Conservation (phyloP, 1,284 basidiomycete genomes). For the Sporisorium graminicola region DNA sequence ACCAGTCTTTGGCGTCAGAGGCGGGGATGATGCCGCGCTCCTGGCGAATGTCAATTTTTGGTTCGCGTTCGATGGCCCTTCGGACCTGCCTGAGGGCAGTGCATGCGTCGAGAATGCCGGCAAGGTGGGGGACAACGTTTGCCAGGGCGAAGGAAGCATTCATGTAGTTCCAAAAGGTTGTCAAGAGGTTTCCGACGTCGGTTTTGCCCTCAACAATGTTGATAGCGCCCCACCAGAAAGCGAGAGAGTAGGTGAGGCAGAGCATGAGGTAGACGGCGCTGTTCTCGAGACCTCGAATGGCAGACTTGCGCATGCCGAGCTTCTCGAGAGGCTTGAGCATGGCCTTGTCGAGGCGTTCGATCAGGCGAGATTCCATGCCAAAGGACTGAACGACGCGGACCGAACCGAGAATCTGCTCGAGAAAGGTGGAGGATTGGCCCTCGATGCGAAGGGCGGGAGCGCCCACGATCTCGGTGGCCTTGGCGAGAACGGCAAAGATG, state of each 20-base stretch:
- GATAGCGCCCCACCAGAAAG: slow-evolving; percentile 63
- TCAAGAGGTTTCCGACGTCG: slow-evolving; percentile 51
- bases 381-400: slow-evolving; percentile 72
- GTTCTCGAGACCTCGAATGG: slow-evolving; percentile 61
- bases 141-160: slow-evolving; percentile 65
- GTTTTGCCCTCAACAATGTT: slow-evolving; percentile 52
- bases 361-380: slow-evolving; percentile 65
- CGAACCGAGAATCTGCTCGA: slow-evolving; percentile 71
- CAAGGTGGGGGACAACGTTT: slow-evolving; percentile 64
- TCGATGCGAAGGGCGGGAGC: slow-evolving; percentile 67
- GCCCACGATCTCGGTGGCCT: slow-evolving; percentile 64
- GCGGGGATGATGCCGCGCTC: slow-evolving; percentile 42
- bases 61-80: slow-evolving; percentile 60
- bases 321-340: slow-evolving; percentile 68
- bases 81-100: slow-evolving; percentile 58
- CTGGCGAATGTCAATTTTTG: slow-evolving; percentile 64
- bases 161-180: slow-evolving; percentile 66
- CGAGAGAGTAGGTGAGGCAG: slow-evolving; percentile 52
- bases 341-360: slow-evolving; percentile 67
- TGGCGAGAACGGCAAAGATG: slow-evolving; percentile 66
- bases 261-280: slow-evolving; percentile 60
- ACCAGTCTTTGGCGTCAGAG: slow-evolving; percentile 22
- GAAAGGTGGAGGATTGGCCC: slow-evolving; percentile 69
- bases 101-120: slow-evolving; percentile 58
- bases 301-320: slow-evolving; percentile 63